These are phyloP conservation scores for Physocladia obscura DNA, from an alignment of 192 early-diverging fungal species.

Conservation along the genomic window DNA sequence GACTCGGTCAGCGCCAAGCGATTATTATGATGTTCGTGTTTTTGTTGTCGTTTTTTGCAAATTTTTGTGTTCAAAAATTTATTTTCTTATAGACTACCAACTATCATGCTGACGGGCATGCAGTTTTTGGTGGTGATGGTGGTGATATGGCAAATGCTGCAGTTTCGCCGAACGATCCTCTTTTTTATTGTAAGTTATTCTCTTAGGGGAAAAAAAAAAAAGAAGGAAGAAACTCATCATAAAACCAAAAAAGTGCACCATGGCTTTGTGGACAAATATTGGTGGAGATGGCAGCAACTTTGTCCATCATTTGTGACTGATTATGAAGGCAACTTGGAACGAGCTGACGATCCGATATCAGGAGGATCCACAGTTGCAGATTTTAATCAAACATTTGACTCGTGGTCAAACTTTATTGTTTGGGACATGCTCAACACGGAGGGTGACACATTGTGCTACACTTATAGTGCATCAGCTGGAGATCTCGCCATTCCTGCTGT, in stretches of 20 bases:
- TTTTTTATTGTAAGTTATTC: conserved; percentile 19
- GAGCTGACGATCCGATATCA: conserved; percentile 2
- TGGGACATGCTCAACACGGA: conserved; percentile 9
- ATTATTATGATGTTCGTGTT: conserved; percentile 1
- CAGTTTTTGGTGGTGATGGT: not conserved
- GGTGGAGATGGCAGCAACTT: conserved; percentile 17
- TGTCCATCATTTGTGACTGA: not conserved
- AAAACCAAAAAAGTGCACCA: too few relatives aligned
- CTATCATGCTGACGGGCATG: conserved; percentile 13
- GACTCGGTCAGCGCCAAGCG: not conserved
- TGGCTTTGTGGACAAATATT: conserved; percentile 19
- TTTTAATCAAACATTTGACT: not conserved
- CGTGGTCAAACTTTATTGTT: conserved; percentile 7
- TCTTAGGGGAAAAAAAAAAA: not conserved
- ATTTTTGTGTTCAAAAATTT: not conserved
- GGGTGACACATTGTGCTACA: conserved; percentile 20
- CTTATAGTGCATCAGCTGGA: conserved; percentile 6
- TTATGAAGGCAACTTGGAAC: conserved; percentile 2
- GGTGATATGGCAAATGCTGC: conserved; percentile 23
- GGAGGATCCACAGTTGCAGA: not conserved
- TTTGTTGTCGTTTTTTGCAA: not conserved
- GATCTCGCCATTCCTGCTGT: not conserved
- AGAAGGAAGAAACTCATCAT: too few relatives aligned
- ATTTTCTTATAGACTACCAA: not conserved
- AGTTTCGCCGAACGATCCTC: conserved; percentile 20